Evolutionary conservation across 805 yeast genomes (phyloP).

Genomic region (Candida nemodendra): DNA sequence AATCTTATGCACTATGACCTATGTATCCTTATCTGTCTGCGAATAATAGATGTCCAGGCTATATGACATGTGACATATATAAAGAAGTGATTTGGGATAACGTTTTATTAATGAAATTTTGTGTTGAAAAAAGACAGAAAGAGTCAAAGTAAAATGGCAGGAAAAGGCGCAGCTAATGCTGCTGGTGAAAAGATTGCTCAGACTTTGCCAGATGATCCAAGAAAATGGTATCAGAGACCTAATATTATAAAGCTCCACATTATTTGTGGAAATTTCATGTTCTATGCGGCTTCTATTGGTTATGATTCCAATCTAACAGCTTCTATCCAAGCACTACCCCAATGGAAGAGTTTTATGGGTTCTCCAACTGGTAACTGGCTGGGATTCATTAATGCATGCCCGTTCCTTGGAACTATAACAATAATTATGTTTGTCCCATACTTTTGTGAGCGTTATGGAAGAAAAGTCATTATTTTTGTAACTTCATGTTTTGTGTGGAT

Average conservation of each 20-base stretch:
- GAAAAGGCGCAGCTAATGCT: background rate
- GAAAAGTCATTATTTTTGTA: constrained; percentile 1
- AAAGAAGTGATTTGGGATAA: too few species aligned
- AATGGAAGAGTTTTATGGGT: constrained; percentile 3
- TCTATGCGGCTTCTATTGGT: constrained; percentile 6
- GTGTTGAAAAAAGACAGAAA: too few species aligned
- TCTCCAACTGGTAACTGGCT: constrained; percentile 4
- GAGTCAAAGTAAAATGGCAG: background rate
- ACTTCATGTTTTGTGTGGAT: constrained; percentile 2
- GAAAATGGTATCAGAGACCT: constrained; percentile 7
- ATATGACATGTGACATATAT: too few species aligned
- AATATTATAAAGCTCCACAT: constrained; percentile 1
- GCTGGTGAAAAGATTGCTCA: constrained; percentile 5
- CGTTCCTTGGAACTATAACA: constrained; percentile 3
- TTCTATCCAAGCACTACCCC: constrained; percentile 4
- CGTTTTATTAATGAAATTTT: too few species aligned
- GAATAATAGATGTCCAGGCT: too few species aligned
- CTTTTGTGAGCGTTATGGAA: constrained; percentile 3
- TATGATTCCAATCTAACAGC: constrained; percentile 4
- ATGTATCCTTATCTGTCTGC: too few species aligned
- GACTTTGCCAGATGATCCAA: constrained; percentile 2
- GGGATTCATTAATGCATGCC: constrained; percentile 5
- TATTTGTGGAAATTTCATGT: constrained; percentile 2
- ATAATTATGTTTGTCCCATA: constrained; percentile 1
- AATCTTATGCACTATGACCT: too few species aligned